These are phyloP conservation scores for Colletotrichum karsti DNA, from an alignment of 2,329 filamentous ascomycete species.

Conservation along the genomic window DNA sequence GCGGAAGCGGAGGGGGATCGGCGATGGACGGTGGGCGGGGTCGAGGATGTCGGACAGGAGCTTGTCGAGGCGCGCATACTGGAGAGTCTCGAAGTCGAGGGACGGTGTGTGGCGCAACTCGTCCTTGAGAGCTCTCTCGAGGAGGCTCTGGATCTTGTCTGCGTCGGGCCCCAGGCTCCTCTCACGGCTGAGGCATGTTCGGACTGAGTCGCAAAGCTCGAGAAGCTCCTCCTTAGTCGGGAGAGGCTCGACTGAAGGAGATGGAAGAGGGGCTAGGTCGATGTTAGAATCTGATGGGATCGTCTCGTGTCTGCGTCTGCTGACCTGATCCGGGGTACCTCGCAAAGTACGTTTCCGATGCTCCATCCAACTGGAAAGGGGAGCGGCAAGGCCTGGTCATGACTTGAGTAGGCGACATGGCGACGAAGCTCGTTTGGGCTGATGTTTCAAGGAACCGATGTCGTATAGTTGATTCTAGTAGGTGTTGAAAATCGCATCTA, in stretches of 20 bases:
- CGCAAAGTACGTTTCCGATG: constrained; percentile 18
- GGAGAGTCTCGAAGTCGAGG: constrained; percentile 49
- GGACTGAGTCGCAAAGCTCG: constrained; percentile 51
- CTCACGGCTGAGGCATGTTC: constrained; percentile 42
- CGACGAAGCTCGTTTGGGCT: not conserved
- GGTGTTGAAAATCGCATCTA: not conserved
- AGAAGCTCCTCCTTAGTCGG: constrained; percentile 36
- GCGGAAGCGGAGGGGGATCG: constrained; percentile 39
- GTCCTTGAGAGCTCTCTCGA: constrained; percentile 47
- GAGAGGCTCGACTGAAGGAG: constrained; percentile 6
- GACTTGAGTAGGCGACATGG: constrained; percentile 25
- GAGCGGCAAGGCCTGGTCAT: constrained; percentile 4
- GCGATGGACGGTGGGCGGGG: constrained; percentile 36
- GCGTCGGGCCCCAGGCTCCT: constrained; percentile 41
- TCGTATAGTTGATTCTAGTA: not conserved
- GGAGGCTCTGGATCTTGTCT: constrained; percentile 47
- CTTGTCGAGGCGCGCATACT: constrained; percentile 50
- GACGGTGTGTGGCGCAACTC: constrained; percentile 43
- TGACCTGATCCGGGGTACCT: constrained; percentile 23
- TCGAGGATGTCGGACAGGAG: constrained; percentile 49
- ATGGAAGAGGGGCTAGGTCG: not conserved
- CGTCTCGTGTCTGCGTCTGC: not conserved
- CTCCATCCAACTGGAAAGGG: constrained; percentile 19
- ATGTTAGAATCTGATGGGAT: not conserved
- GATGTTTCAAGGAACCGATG: not conserved